Evolutionary conservation across 2,329 filamentous ascomycete species (phyloP).

Genomic region (Ceratocystiopsis brevicomis): DNA sequence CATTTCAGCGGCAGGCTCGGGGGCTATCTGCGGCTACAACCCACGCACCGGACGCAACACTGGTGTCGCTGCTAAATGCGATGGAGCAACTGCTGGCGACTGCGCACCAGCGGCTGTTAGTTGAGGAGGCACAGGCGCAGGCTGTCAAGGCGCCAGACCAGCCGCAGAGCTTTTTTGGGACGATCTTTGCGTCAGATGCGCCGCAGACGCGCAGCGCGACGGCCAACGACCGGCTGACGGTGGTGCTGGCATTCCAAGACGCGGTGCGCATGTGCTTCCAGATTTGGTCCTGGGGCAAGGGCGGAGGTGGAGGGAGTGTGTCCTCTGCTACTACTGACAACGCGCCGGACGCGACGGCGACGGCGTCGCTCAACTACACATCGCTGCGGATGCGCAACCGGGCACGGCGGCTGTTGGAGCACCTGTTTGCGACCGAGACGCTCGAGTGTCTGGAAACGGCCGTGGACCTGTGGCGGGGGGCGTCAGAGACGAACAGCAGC

Average conservation of each 20-base stretch:
- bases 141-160: constrained; percentile 63
- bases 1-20: constrained; percentile 27
- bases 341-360: constrained; percentile 46
- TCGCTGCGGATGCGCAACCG: constrained; percentile 81
- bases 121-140: constrained; percentile 53
- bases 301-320: not conserved
- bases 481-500: constrained; percentile 21
- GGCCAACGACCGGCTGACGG: constrained; percentile 85
- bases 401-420: constrained; percentile 71
- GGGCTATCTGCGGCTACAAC: constrained; percentile 6
- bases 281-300: constrained; percentile 62
- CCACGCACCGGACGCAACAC: constrained; percentile 45
- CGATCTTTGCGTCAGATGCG: constrained; percentile 68
- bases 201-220: constrained; percentile 61
- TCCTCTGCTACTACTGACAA: constrained; percentile 10
- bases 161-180: constrained; percentile 76
- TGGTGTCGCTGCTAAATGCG: constrained; percentile 79
- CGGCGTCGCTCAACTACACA: constrained; percentile 76
- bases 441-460: constrained; percentile 87
- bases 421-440: constrained; percentile 80
- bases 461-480: constrained; percentile 62
- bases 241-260: constrained; percentile 91
- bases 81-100: constrained; percentile 78
- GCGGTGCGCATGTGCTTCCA: constrained; percentile 78
- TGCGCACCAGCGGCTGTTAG: constrained; percentile 64